Conservation (phyloP, 306 rosid genomes). For the Cotoneaster glaucophyllus region DNA sequence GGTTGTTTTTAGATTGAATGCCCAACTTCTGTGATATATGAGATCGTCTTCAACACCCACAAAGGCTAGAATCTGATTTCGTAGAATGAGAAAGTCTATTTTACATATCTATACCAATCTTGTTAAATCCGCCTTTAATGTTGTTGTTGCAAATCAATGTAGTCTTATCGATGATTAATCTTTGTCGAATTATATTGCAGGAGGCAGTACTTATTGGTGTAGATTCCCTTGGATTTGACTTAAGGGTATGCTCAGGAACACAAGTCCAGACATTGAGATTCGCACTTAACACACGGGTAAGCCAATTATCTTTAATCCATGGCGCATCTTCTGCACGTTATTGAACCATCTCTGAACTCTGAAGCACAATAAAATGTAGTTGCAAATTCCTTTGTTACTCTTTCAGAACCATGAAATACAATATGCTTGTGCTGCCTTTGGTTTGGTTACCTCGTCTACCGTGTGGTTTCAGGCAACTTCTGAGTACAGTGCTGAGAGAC, state of each 20-base stretch:
- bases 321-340: not conserved
- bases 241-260: conserved; percentile 86
- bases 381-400: not conserved
- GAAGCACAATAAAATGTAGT: not conserved
- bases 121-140: not conserved
- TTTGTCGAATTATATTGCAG: conserved; percentile 37
- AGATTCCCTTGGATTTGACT: conserved; percentile 87
- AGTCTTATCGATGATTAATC: not conserved
- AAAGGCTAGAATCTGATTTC: not conserved
- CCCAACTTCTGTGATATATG: not conserved
- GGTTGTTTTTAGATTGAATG: not conserved
- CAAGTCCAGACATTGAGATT: conserved; percentile 88
- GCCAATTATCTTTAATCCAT: conserved; percentile 4
- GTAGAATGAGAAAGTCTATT: not conserved
- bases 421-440: conserved; percentile 7
- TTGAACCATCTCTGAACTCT: not conserved
- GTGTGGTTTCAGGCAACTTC: conserved; percentile 68
- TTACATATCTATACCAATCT: not conserved
- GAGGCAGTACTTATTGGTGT: conserved; percentile 70
- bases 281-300: conserved; percentile 63
- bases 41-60: not conserved
- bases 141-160: not conserved
- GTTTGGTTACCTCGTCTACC: conserved; percentile 1
- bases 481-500: conserved; percentile 82
- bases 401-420: not conserved